A percentile compares a stretch with the other conserved stretches of the same genome.
phyloP scores from a whole-genome alignment of 2,329 filamentous ascomycete species.

The Claviceps spartinae region DNA sequence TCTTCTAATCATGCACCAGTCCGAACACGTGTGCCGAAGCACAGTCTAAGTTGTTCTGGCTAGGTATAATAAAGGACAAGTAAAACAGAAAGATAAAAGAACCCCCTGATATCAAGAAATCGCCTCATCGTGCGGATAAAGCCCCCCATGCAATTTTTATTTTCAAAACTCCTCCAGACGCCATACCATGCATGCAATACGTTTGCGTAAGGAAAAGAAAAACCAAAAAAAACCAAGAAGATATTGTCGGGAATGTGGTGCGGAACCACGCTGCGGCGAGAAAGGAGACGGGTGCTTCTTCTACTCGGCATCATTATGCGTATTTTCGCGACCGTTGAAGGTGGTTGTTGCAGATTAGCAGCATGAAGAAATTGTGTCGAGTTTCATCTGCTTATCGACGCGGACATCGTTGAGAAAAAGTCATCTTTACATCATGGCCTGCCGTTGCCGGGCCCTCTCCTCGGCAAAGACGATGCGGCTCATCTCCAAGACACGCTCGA shows the following conservation, averaged over 20 bases:
- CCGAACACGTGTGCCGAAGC: background rate
- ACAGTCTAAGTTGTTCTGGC: background rate
- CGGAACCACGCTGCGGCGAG: background rate
- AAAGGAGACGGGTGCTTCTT: background rate
- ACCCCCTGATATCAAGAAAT: background rate
- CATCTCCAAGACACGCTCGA: constrained; percentile 89
- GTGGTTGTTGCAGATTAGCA: background rate
- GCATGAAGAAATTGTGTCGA: background rate
- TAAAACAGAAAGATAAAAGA: background rate
- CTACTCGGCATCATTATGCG: background rate
- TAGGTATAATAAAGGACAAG: constrained; percentile 1
- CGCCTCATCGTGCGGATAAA: background rate
- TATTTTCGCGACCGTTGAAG: background rate
- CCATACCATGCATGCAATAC: constrained; percentile 3
- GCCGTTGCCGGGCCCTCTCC: constrained; percentile 51
- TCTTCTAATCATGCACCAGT: constrained; percentile 3
- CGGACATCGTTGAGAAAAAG: background rate
- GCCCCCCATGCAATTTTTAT: background rate
- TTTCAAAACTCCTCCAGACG: background rate
- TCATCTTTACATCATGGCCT: constrained; percentile 2
- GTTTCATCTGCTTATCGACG: background rate
- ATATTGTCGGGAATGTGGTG: background rate
- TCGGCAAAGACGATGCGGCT: constrained; percentile 83
- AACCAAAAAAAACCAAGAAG: background rate
- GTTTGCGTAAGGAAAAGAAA: background rate